Evolutionary conservation across 257 asterid genomes (phyloP), one percentile per base, ranked within the genome.

Genomic region (Datura wrightii): DNA sequence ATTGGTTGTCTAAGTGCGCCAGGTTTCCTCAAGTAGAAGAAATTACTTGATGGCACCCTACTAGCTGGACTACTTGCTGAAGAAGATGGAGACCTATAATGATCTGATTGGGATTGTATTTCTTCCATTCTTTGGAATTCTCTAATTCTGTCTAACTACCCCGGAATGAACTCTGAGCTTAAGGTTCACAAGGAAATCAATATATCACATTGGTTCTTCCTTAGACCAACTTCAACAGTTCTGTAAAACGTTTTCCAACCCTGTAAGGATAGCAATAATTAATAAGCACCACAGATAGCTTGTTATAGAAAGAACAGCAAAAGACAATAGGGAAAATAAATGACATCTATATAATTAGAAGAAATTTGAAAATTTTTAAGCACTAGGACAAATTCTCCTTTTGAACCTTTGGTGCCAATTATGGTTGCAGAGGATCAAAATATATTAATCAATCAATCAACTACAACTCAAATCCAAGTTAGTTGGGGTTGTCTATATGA

Each of bases 1-100:
- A 97, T 95, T 5, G 99, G 98, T 76, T 94, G 98, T 83, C 99
- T 90, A 62, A 90, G 83, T 15, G 97, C 87, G 48, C 99, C 99
- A 1, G 99, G 97, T 84, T 95, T 97, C 87, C 99, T 86, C 42
- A 95, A 89, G 89, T 97, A 97, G 93, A 92, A 95, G 91, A 94
- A 97, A 90, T 92, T 97, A 91, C 97, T 95, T 2, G 99, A 94
- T 19, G 99, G 99, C 70, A 97, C 97, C 88, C 98, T 86, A 84
- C 96, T 93, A 9, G 95, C 90, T 2, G 99, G 99, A 87, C 99
- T 97, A 89, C 98, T 95, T 37, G 99, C 97, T 1, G 99, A 94
- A 84, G 99, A 97, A 15, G 99, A 97, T 4, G 99, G 94, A 72
- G 99, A 97, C 84, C 97, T 89, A 79, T 97, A 97, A 66, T 93